Percentiles rank a stretch among this genome's conserved stretches.
phyloP scores from a whole-genome alignment of 2,329 filamentous ascomycete species.

The Ophiosphaerella narmari region DNA sequence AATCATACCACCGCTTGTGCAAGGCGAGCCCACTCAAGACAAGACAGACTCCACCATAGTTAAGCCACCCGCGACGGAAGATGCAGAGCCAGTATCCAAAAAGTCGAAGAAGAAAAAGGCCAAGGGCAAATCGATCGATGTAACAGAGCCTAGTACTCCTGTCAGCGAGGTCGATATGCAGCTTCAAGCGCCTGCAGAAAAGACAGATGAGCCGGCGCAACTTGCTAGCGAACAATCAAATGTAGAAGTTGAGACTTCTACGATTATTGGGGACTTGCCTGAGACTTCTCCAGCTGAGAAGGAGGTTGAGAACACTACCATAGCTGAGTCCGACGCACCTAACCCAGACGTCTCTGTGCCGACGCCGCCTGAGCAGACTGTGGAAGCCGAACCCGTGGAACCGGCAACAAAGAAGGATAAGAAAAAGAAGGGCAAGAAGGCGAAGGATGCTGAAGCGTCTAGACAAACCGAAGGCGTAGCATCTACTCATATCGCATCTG shows the following conservation, averaged over 20 bases:
- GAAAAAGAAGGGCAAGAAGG: slow-evolving; percentile 27
- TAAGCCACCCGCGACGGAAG: slow-evolving; percentile 8
- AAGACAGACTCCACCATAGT: not conserved
- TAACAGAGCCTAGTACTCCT: slow-evolving; percentile 12
- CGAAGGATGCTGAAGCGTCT: slow-evolving; percentile 6
- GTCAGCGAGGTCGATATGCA: slow-evolving; percentile 7
- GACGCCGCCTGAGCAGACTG: not conserved
- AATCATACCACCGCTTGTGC: too few species aligned
- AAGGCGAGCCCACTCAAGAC: not conserved
- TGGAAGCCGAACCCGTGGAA: slow-evolving; percentile 8
- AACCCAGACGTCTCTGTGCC: slow-evolving; percentile 2
- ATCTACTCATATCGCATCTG: not conserved
- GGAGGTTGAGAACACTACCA: not conserved
- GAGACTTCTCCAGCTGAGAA: not conserved
- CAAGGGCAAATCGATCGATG: not conserved
- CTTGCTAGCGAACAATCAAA: not conserved
- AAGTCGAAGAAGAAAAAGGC: slow-evolving; percentile 52
- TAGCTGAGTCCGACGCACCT: not conserved
- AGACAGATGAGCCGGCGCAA: not conserved
- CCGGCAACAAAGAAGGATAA: slow-evolving; percentile 19
- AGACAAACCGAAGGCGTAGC: not conserved
- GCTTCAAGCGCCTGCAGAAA: slow-evolving; percentile 5
- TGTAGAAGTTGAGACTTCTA: not conserved
- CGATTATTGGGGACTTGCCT: not conserved
- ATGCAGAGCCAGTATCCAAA: slow-evolving; percentile 40